Evolutionary conservation across 768 basidiomycete species (phyloP).

Genomic region (Candolleomyces efflorescens): DNA sequence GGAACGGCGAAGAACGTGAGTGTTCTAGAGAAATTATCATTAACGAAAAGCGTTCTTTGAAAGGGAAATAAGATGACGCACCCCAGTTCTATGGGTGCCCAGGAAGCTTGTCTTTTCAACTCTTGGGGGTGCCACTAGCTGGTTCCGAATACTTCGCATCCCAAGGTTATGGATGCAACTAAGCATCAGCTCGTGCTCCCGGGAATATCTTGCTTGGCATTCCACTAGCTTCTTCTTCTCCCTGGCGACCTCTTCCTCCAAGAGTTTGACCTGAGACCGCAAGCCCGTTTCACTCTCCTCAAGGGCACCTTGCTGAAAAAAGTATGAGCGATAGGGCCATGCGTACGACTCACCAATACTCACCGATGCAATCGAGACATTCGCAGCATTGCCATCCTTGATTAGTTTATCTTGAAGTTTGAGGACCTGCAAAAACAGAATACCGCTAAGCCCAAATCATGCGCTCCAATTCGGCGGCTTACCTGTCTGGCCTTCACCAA

Average conservation of each 20-base stretch:
- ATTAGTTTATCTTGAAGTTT: constrained; percentile 88
- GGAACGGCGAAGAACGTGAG: constrained; percentile 13
- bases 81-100: constrained; percentile 56
- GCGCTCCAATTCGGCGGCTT: constrained; percentile 10
- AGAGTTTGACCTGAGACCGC: constrained; percentile 58
- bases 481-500: constrained; percentile 77
- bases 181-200: constrained; percentile 81
- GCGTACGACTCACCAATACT: constrained; percentile 13
- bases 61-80: constrained; percentile 17
- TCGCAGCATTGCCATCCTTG: constrained; percentile 72
- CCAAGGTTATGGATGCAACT: constrained; percentile 69
- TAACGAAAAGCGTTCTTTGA: not conserved
- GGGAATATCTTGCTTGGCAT: constrained; percentile 54
- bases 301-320: constrained; percentile 41
- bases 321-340: not conserved
- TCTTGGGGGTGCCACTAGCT: constrained; percentile 46
- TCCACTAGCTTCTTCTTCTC: constrained; percentile 56
- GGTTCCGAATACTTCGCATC: constrained; percentile 57
- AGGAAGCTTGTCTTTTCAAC: constrained; percentile 66
- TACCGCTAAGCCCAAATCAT: not conserved
- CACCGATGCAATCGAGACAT: constrained; percentile 43
- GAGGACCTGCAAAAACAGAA: constrained; percentile 60
- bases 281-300: constrained; percentile 71
- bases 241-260: constrained; percentile 60
- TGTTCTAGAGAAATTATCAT: constrained; percentile 15